Conservation (phyloP, 106 monocot genomes). For the Posidonia australis region DNA sequence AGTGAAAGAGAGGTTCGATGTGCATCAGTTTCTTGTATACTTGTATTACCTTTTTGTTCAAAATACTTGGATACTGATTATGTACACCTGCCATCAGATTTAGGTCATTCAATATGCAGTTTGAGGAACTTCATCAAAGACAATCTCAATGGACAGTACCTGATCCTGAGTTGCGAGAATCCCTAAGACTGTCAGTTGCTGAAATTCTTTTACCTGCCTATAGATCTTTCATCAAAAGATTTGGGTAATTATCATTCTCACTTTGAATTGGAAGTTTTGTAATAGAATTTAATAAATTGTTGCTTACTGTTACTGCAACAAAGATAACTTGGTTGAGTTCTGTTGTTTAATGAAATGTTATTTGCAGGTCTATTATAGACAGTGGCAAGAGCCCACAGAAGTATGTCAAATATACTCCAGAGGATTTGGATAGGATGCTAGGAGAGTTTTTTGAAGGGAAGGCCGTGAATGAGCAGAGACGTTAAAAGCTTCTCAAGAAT, state of each 20-base stretch:
- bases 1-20: slow-evolving; percentile 55
- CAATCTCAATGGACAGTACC: slow-evolving; percentile 77
- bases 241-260: slow-evolving; percentile 36
- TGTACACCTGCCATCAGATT: slow-evolving; percentile 27
- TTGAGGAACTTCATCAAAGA: slow-evolving; percentile 68
- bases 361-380: slow-evolving; percentile 56
- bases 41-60: background rate
- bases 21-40: background rate
- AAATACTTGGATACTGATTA: background rate
- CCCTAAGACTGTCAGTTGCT: slow-evolving; percentile 68
- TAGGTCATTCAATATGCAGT: slow-evolving; percentile 64
- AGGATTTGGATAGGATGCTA: slow-evolving; percentile 63
- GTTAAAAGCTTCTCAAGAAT: slow-evolving; percentile 1
- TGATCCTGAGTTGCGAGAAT: slow-evolving; percentile 73
- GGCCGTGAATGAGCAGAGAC: background rate
- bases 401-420: slow-evolving; percentile 59
- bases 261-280: background rate
- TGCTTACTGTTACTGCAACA: background rate
- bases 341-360: background rate
- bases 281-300: background rate
- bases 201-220: slow-evolving; percentile 77
- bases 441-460: slow-evolving; percentile 80
- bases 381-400: slow-evolving; percentile 68
- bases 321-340: background rate
- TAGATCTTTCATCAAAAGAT: slow-evolving; percentile 62